Evolutionary conservation across 768 basidiomycete genomes (phyloP).

Genomic region (Suillus americanus): DNA sequence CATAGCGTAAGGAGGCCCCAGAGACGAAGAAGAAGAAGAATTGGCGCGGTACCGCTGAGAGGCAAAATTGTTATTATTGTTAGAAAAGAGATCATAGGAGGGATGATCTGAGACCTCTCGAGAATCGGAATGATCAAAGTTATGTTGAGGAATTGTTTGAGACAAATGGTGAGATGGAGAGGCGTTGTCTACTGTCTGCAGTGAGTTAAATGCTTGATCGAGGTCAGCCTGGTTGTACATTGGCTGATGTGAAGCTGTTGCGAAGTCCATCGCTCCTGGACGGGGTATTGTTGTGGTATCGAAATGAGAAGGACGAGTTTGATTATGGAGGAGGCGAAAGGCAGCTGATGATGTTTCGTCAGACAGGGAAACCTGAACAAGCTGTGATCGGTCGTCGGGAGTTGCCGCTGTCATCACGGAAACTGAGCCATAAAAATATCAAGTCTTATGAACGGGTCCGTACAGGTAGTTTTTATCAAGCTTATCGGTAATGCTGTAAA

Average conservation of each 20-base stretch:
- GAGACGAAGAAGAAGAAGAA: conserved; percentile 70
- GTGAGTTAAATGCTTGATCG: conserved; percentile 54
- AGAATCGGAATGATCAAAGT: conserved; percentile 52
- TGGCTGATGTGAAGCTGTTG: conserved; percentile 33
- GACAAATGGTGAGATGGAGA: conserved; percentile 38
- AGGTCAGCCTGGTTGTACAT: conserved; percentile 58
- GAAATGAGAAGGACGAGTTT: conserved; percentile 43
- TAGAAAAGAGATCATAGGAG: conserved; percentile 65
- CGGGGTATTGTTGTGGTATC: conserved; percentile 44
- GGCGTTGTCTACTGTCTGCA: conserved; percentile 38
- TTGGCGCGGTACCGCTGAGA: conserved; percentile 69
- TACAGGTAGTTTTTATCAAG: conserved; percentile 21
- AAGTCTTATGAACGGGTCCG: conserved; percentile 25
- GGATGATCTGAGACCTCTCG: conserved; percentile 55
- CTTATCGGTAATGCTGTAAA: conserved; percentile 15
- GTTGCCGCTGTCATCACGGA: conserved; percentile 44
- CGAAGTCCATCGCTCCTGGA: conserved; percentile 53
- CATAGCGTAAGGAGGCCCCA: conserved; percentile 55
- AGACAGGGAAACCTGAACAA: conserved; percentile 30
- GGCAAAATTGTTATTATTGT: conserved; percentile 44
- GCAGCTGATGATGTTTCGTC: conserved; percentile 26
- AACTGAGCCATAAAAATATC: conserved; percentile 37
- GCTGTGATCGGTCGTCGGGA: conserved; percentile 63
- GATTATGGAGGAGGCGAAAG: conserved; percentile 32
- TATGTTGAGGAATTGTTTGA: conserved; percentile 36